Base-by-base conservation (phyloP, 2,329 filamentous ascomycete genomes). In the Fusarium sororula region DNA sequence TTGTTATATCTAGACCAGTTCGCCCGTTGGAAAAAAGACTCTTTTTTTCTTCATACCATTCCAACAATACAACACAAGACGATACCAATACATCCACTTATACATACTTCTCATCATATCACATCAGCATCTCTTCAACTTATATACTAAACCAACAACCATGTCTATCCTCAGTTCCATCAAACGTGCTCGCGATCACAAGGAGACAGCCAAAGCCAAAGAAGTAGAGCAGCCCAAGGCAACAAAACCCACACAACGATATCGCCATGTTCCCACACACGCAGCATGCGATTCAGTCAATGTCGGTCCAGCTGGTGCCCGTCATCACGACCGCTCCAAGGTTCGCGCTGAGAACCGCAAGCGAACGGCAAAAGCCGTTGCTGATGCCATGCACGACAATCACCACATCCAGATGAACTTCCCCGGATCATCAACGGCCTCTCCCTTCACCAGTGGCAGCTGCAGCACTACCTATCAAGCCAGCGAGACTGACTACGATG, bases 241-340 rank as follows among this genome's bases (percentile, higher is more conserved):
- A 47, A 84, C 85, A 69, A 77, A 80, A 42, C 65, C 66, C 20
- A 62, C 72, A 60, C 70, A 81, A n/a, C 84, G 87, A 18, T 91
- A 92, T 80, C 87, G 83, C 59, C 90, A 92, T 77, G 81, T 90
- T 26, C 89, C 90, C n/a, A 90, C 84, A 20, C 90, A 92, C 77
- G 90, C 90, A 35, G 88, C 88, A 51, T 79, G 84, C 18, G 90
- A 92, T 80, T 89, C 90, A 48, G 81, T 91, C 48, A 83, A 85
- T 28, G 87, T 86, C 37, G 87, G 87, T 7, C 89, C 89, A 15
- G 83, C 86, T 3, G 85, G 83, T 72, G 89, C 85, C 84, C 85
- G 85, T 56, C 76, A 79, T 13, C 82, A 84, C 18, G 87, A 89
- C 73, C 81, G 84, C 48, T 77, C 80, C 30, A 85, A 80, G 68